These are phyloP conservation scores for Cephaloascus albidus DNA, from an alignment of 805 yeast genomes.

Conservation along the genomic window DNA sequence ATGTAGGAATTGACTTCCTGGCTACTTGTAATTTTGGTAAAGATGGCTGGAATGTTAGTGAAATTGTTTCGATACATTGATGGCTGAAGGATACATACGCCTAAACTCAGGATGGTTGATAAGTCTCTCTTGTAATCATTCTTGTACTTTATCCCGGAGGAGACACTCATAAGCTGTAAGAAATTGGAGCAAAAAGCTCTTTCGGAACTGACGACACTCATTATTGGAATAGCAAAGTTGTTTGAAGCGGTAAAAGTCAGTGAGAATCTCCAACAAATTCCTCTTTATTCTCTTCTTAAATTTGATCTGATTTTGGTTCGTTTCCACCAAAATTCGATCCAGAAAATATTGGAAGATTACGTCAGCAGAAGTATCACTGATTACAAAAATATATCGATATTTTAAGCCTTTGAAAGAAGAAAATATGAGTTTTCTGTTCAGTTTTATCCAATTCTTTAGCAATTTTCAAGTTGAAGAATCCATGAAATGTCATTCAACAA, in stretches of 20 bases:
- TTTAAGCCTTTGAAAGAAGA: no score
- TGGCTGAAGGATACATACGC: conserved; percentile 14
- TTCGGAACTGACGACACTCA: conserved; percentile 15
- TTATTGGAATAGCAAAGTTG: conserved; percentile 1
- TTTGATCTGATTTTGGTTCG: no score
- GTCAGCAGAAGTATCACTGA: no score
- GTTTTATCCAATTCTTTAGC: no score
- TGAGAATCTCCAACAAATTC: no score
- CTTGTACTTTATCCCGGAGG: conserved; percentile 15
- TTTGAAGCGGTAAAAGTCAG: no score
- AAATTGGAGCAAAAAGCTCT: conserved; percentile 39
- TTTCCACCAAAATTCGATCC: no score
- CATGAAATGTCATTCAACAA: neutral
- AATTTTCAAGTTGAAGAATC: no score
- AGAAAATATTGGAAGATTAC: no score
- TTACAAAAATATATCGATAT: no score
- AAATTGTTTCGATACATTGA: conserved; percentile 16
- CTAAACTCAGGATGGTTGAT: conserved; percentile 6
- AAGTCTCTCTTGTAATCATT: conserved; percentile 16
- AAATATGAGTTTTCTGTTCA: no score
- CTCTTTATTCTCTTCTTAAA: no score
- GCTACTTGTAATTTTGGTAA: conserved; percentile 38
- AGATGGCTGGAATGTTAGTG: conserved; percentile 31
- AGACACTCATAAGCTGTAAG: conserved; percentile 35
- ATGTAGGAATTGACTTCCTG: conserved; percentile 11